Base-by-base conservation (phyloP, 2,329 filamentous ascomycete genomes). In the Ophiosphaerella herpotricha region DNA sequence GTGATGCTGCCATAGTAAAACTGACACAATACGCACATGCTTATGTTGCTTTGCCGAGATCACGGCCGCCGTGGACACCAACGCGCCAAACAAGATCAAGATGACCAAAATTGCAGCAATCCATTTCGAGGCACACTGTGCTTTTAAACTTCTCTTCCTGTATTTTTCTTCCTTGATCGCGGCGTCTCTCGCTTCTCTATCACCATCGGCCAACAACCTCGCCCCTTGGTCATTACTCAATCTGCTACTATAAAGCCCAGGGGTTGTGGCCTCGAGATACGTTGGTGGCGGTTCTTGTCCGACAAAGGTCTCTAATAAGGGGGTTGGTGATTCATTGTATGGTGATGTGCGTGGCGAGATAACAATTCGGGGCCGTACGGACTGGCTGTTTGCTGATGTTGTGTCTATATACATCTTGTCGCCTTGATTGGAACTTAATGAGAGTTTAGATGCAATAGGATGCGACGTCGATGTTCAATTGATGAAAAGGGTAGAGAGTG, bases 181-280 rank as follows among this genome's bases (percentile, higher is more conserved):
- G 2, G 52, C 51, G 44, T 54, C 48, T 37, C 57, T 39, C 51
- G 58, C 46, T 50, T 59, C 48, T 48, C 49, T 29, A 23, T 38
- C 45, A 7, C 58, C 61, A 48, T 63, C 56, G 21, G 57, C 52
- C 16, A 72, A 45, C 35, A 72, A 44, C 23, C 67, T 53, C 5
- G 66, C 62, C 3, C 57, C 68, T 45, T 72, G 68, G 43, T 70
- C 67, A 9, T 63, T 60, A 33, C 63, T 68, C 12, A 61, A 43
- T 38, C 66, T 50, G 12, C 53, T 55, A 14, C 60, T 62, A 45
- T 67, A 71, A 1, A 64, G 57, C n/a, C 58, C 58, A 29, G 69
- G 68, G 3, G 69, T 72, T 7, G 68, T 72, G 7, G 69, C 69
- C 50, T 72, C 69, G 1, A 72, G 57, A 46, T 72, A 72, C 13